Base-by-base conservation (phyloP, 495 filamentous ascomycete genomes). In the Aspergillus homomorphus region DNA sequence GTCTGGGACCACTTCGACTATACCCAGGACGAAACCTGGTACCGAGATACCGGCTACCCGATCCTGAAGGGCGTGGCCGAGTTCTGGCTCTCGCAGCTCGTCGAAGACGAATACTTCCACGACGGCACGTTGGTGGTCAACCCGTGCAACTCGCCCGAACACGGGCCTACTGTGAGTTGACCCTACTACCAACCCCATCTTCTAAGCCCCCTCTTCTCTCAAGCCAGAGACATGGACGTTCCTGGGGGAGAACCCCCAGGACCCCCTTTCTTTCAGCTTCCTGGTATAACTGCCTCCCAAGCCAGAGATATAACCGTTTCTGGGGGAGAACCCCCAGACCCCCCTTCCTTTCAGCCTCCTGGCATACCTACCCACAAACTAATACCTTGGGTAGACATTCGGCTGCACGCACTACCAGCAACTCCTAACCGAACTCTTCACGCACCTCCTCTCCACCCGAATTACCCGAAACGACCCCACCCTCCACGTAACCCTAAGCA, bases 381-480 rank as follows among this genome's bases (percentile, higher is more conserved):
- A 9, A 26, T n/a, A n/a, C n/a, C n/a, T n/a, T n/a, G n/a, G n/a
- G n/a, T 18, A 56, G 33, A 82, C 80, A 2, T 83, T 81, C 63
- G 79, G 70, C 33, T 82, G 78, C 62, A 64, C 77, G 7, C 74
- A 80, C 53, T 75, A 75, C 58, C 80, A 82, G 54, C 80, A 83
- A 52, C 69, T 79, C 24, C 70, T 81, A 19, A 66, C 66, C 20
- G 69, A 81, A 52, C 57, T 83, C 9, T 77, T 80, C 52, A 68
- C 66, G 38, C 66, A 66, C 54, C 61, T 78, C 38, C 64, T 80
- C 16, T 10, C 33, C 33, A 38, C 33, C 12, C 33, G 6, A n/a
- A n/a, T n/a, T n/a, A 6, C 33, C 33, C 33, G 73, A 38, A 30
- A 57, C 16, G 66, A 77, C 54, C 16, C 54, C 0, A 19, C 30